Evolutionary conservation across 2,329 filamentous ascomycete species (phyloP), one percentile per base, ranked within the genome.

Genomic region (Penicillium sp.): DNA sequence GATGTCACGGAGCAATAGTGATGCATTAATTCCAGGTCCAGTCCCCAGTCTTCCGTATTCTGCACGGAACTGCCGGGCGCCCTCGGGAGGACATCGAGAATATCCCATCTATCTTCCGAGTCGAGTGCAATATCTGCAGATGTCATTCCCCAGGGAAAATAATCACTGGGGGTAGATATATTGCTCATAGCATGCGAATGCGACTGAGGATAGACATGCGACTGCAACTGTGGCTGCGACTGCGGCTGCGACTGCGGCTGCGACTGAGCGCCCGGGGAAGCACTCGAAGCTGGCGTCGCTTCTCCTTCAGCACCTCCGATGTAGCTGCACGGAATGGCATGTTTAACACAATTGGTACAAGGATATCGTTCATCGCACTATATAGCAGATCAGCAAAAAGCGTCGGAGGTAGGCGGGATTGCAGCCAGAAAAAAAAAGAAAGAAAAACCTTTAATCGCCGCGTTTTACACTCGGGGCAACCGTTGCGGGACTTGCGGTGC

Each of bases 1-100:
- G 66, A 69, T 24, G 69, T 71, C 20, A 65, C 56, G 0, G 66
- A 70, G n/a, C 69, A 72, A 52, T 68, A 77, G 52, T 70, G 67
- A 52, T 78, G 73, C 51, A 78, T 71, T 13, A 77, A 56, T 52
- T 77, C 74, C 12, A 76, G 59, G 50, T 75, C 72, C 12, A 69
- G 59, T 7, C 36, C 50, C 59, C 55, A 62, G 44, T 62, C 54
- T 27, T 62, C 57, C 9, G 40, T 13, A 21, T 47, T 47, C 10
- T 46, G 37, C 8, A 21, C 20, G 21, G 43, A 23, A 13, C 20
- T 9, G n/a, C 23, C 36, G 15, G 46, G 36, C 1, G 55, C 29
- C 18, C 37, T 41, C 2, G 58, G 41, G 3, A 62, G 21, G n/a
- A 47, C 51, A 2, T 44, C 39, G 6, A 62, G 42, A 2, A 62